Base-by-base conservation (phyloP, 192 early-diverging fungal genomes). In the Pilobolus umbonatus region DNA sequence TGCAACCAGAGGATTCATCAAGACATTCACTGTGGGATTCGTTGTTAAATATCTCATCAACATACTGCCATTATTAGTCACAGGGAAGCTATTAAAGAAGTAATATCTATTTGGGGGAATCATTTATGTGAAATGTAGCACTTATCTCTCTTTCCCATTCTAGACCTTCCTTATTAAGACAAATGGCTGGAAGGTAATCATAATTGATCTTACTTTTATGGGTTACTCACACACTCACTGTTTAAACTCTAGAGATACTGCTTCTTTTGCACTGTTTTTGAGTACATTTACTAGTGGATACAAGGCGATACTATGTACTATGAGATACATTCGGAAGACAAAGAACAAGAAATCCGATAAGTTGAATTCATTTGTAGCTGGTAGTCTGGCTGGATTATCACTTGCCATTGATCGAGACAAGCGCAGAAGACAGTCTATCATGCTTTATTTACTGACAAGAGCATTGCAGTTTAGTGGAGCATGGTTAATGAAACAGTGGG, bases 201-300 rank as follows among this genome's bases (percentile, higher is more conserved):
- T 35, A 11, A 12, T 17, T 15, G 19, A 5, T 3, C 14, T 0
- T 17, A 12, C 11, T 12, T 7, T 3, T 42, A 12, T 17, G 5
- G 19, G 5, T 38, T 38, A 38, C 19, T 12, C 39, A n/a, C 5
- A 4, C 19, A 17, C 19, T 42, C 19, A 17, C 19, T 42, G 14
- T 10, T 42, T 42, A 17, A 17, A 26, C 32, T 39, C 10, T 53
- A 72, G 78, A 43, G 86, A 88, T 64, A 88, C 84, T 0, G 35
- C 68, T 10, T 70, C 71, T n/a, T 86, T 88, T 71, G 83, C 86
- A 11, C 64, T 83, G 28, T 88, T 88, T 51, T 65, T 88, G 34
- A 80, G 81, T 29, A 76, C 76, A 2, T 77, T 85, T 31, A 69
- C 85, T 12, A 80, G 81, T 24, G 68, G 75, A 19, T 88, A 88